Evolutionary conservation across 352 stramenopile species (phyloP), one percentile per base, ranked within the genome.

Genomic region (Phytopythium cucurbitacearum): DNA sequence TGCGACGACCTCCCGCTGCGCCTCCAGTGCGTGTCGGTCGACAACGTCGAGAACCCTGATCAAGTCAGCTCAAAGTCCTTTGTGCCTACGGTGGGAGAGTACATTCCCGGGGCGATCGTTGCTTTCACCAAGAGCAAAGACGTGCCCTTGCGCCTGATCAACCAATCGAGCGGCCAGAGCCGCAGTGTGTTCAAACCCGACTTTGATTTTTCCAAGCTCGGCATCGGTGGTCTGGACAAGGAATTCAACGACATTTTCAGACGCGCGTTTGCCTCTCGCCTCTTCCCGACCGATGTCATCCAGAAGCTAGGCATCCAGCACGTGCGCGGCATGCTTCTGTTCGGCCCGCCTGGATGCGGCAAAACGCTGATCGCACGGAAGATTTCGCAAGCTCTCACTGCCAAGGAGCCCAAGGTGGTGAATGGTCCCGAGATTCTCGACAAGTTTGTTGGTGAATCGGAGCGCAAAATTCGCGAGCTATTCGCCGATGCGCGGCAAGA

Each of bases 201-300:
- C 56, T 99, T 99, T 73, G 96, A 99, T 74, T 99, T 99, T 74
- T 94, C 93, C 64, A 98, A 98, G 70, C 75, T 99, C 40, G 97
- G 96, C 52, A 99, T 99, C 69, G 97, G 97, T 40, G 97, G 97
- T 56, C 87, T 99, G 35, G 95, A 99, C 75, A 91, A 96, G 50
- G 96, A 99, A 78, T 99, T 99, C 70, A 98, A 98, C 76, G 85
- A 98, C 71, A 99, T 99, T 59, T 99, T 99, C 73, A 88, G 97
- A 50, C 92, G 96, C 40, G 97, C 97, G 13, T 99, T 99, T 74
- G 97, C 96, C 10, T 98, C 88, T 50, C 91, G 97, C 4, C 89
- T 99, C 48, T 99, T 98, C 80, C 97, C 97, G 32, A 71, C 91
- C 62, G 79, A 97, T 75, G 77, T 98, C n/a, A 94, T 98, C 53